A percentile compares a stretch with the other conserved stretches of the same genome.
Evolutionary conservation across 768 basidiomycete species (phyloP).

Genomic region (Hebeloma cylindrosporum): DNA sequence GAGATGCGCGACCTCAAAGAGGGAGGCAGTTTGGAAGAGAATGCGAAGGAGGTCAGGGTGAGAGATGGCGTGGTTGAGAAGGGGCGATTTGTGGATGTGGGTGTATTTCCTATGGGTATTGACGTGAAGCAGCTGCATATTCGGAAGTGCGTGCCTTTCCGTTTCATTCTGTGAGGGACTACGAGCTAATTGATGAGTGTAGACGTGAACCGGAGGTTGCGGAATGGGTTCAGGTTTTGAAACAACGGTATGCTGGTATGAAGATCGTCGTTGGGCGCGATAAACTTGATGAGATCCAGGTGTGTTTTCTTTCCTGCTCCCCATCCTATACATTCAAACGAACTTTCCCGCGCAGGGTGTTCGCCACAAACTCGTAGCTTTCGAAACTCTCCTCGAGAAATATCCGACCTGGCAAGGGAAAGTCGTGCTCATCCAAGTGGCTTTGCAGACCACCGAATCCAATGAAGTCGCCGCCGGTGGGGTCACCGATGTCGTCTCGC

Average conservation of each 20-base stretch:
- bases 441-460: conserved; percentile 76
- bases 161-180: neutral
- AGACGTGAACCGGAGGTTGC: conserved; percentile 75
- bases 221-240: conserved; percentile 80
- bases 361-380: conserved; percentile 79
- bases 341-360: conserved; percentile 50
- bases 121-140: conserved; percentile 68
- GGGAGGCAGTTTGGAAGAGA: conserved; percentile 10
- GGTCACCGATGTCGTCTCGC: conserved; percentile 73
- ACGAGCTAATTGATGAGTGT: neutral
- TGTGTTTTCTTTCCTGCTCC: conserved; percentile 15
- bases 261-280: conserved; percentile 87
- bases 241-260: conserved; percentile 81
- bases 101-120: conserved; percentile 90
- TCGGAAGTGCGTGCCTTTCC: conserved; percentile 48
- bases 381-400: conserved; percentile 77
- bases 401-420: conserved; percentile 80
- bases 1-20: conserved; percentile 18
- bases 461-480: conserved; percentile 75
- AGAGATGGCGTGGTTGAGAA: conserved; percentile 33
- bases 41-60: conserved; percentile 17
- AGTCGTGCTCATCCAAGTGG: conserved; percentile 84
- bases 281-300: conserved; percentile 85
- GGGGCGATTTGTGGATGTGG: conserved; percentile 78
- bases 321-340: neutral